A percentile compares a stretch with the other conserved stretches of the same genome.
phyloP scores from a whole-genome alignment of 768 basidiomycete species.

The Cystoderma amianthinum region DNA sequence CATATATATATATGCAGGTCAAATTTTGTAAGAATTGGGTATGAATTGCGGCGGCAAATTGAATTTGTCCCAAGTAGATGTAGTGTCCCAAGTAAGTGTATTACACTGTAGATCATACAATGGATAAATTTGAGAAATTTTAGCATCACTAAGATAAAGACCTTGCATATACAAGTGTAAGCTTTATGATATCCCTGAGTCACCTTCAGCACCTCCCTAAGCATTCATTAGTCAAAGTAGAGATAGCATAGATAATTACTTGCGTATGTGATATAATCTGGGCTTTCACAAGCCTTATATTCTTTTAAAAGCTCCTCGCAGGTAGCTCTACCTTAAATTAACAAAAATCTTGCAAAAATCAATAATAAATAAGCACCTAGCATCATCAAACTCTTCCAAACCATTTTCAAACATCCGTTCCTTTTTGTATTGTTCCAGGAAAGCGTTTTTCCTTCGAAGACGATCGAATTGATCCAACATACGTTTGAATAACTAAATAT shows the following conservation, averaged over 20 bases:
- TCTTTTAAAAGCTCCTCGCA: conserved; percentile 87
- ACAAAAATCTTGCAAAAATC: background rate
- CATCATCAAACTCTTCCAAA: conserved; percentile 94
- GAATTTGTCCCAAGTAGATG: no score
- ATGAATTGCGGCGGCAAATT: no score
- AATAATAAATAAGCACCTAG: conserved; percentile 49
- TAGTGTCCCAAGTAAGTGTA: background rate
- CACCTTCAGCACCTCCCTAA: background rate
- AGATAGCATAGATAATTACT: conserved; percentile 16
- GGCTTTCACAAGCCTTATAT: conserved; percentile 93
- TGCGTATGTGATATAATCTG: conserved; percentile 89
- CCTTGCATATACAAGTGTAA: background rate
- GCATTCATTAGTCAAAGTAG: background rate
- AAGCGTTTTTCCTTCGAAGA: conserved; percentile 83
- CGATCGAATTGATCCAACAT: conserved; percentile 95
- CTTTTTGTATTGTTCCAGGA: conserved; percentile 96
- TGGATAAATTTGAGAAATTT: background rate
- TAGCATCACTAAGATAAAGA: background rate
- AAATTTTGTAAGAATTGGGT: no score
- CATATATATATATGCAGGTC: no score
- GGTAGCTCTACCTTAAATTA: conserved; percentile 49
- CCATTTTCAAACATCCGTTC: conserved; percentile 93
- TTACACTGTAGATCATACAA: background rate
- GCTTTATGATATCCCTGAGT: background rate
- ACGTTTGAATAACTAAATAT: conserved; percentile 79